These are phyloP conservation scores for Suillus tomentosus DNA, from an alignment of 768 basidiomycete species.

Conservation along the genomic window DNA sequence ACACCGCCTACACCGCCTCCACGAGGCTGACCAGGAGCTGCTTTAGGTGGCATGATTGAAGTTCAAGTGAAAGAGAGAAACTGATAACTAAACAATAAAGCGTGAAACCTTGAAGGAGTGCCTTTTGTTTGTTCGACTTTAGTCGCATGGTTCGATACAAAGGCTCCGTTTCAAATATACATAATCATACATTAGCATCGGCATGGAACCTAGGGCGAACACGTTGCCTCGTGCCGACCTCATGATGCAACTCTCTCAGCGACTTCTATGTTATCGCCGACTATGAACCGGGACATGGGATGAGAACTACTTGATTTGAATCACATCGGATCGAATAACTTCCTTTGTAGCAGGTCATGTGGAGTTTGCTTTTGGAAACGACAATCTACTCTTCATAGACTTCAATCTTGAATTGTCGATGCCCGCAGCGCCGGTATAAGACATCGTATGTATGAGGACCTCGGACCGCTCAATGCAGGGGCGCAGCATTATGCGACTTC, in stretches of 20 bases:
- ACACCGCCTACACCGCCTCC: conserved; percentile 22
- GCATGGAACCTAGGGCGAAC: neutral
- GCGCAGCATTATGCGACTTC: neutral
- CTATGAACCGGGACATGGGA: neutral
- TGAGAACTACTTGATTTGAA: neutral
- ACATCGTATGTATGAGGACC: neutral
- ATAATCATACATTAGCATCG: neutral
- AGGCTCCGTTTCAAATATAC: conserved; percentile 6
- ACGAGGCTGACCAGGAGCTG: conserved; percentile 33
- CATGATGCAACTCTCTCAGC: neutral
- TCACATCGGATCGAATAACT: neutral
- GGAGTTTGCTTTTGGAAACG: neutral
- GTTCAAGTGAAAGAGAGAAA: neutral
- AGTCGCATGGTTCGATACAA: neutral
- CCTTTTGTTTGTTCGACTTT: conserved; percentile 8
- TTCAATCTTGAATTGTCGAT: neutral
- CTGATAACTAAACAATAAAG: conserved; percentile 11
- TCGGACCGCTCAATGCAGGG: neutral
- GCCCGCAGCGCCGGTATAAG: neutral
- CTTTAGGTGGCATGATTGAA: conserved; percentile 43
- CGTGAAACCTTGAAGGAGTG: conserved; percentile 3
- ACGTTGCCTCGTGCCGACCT: conserved; percentile 1
- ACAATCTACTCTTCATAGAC: neutral
- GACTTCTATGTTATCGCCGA: conserved; percentile 7
- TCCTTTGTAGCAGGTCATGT: neutral